Evolutionary conservation across 768 basidiomycete genomes (phyloP).

Genomic region (Dioszegia hungarica): DNA sequence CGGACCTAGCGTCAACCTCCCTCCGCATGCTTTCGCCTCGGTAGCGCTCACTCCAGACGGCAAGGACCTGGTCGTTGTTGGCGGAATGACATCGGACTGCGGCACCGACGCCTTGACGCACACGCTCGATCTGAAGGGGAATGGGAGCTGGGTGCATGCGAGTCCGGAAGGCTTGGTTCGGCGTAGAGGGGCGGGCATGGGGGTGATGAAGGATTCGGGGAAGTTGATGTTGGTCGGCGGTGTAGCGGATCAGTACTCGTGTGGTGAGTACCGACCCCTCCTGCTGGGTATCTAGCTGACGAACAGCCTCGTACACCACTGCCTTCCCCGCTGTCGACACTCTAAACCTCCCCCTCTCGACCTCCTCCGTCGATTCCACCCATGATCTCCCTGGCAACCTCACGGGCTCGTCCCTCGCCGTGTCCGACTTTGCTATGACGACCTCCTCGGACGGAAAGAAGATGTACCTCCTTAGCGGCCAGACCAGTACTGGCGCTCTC

Average conservation of each 20-base stretch:
- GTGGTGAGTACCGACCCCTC: slow-evolving; percentile 32
- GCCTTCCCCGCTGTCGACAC: slow-evolving; percentile 42
- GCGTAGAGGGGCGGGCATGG: slow-evolving; percentile 37
- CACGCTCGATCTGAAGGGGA: slow-evolving; percentile 23
- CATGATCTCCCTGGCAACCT: slow-evolving; percentile 24
- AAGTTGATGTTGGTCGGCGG: slow-evolving; percentile 44
- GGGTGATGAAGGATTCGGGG: slow-evolving; percentile 22
- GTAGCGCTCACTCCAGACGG: slow-evolving; percentile 22
- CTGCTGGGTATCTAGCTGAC: neutral
- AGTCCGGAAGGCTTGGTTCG: slow-evolving; percentile 26
- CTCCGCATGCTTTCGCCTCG: slow-evolving; percentile 45
- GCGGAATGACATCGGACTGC: slow-evolving; percentile 46
- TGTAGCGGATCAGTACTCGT: slow-evolving; percentile 41
- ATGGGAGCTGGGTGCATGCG: slow-evolving; percentile 23
- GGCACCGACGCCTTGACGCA: slow-evolving; percentile 29
- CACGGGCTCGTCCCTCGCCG: slow-evolving; percentile 31
- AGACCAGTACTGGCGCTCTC: slow-evolving; percentile 32
- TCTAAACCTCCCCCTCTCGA: slow-evolving; percentile 33
- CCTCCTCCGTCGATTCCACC: slow-evolving; percentile 23
- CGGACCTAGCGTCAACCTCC: slow-evolving; percentile 29
- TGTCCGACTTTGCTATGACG: slow-evolving; percentile 44
- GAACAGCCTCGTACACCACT: slow-evolving; percentile 23
- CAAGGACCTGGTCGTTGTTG: slow-evolving; percentile 28
- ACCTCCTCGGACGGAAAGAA: slow-evolving; percentile 17
- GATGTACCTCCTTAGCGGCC: slow-evolving; percentile 41